phyloP scores from a whole-genome alignment of 805 yeast genomes.

The Kodamaea laetipori region DNA sequence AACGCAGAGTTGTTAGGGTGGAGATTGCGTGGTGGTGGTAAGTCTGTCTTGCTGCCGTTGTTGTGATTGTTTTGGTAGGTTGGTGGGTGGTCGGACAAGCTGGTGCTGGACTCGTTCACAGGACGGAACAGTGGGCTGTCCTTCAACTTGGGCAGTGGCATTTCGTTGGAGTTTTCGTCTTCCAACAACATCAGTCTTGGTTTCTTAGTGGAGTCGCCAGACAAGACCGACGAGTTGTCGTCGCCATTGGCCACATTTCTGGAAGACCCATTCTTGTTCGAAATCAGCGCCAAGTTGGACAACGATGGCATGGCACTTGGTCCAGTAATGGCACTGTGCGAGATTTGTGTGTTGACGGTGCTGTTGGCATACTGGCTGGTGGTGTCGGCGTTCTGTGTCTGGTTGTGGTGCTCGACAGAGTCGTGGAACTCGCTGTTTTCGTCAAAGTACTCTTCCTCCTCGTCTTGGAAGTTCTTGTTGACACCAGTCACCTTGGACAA shows the following conservation, averaged over 20 bases:
- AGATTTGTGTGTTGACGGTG: slow-evolving; percentile 12
- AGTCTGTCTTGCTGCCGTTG: slow-evolving; percentile 15
- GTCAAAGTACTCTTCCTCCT: slow-evolving; percentile 21
- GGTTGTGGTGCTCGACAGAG: slow-evolving; percentile 23
- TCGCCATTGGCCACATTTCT: slow-evolving; percentile 16
- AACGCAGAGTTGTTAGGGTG: slow-evolving; percentile 34
- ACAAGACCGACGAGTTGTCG: slow-evolving; percentile 21
- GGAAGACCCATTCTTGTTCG: slow-evolving; percentile 18
- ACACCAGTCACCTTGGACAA: slow-evolving; percentile 59
- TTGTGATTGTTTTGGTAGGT: slow-evolving; percentile 5
- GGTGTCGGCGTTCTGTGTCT: slow-evolving; percentile 9
- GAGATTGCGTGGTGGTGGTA: slow-evolving; percentile 21
- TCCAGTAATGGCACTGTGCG: slow-evolving; percentile 36
- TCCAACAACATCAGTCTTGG: slow-evolving; percentile 41
- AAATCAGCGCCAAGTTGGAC: slow-evolving; percentile 47
- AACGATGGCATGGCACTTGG: slow-evolving; percentile 55
- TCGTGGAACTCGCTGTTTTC: slow-evolving; percentile 22
- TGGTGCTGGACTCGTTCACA: slow-evolving; percentile 9
- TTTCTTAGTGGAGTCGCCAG: slow-evolving; percentile 20
- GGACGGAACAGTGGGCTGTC: slow-evolving; percentile 34
- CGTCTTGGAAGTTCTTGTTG: slow-evolving; percentile 14
- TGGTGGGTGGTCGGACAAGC: slow-evolving; percentile 2
- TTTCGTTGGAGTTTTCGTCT: slow-evolving; percentile 19
- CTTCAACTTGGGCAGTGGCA: slow-evolving; percentile 29
- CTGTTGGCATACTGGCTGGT: slow-evolving; percentile 12